phyloP scores from a whole-genome alignment of 148 eudicot genomes.

The Rhododendron simsii region DNA sequence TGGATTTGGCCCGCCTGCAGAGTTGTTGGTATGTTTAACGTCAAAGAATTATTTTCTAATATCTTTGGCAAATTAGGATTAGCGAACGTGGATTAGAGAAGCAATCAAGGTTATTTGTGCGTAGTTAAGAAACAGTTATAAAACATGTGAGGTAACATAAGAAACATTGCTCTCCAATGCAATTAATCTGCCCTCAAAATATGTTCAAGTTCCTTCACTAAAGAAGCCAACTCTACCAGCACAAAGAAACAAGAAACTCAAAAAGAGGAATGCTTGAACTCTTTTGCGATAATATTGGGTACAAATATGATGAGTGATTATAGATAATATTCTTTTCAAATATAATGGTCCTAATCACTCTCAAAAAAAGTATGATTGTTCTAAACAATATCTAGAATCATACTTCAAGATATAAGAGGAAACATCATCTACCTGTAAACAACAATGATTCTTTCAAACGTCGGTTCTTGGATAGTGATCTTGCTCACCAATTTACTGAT shows the following conservation, averaged over 20 bases:
- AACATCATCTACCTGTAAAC: constrained; percentile 64
- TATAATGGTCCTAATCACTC: neutral
- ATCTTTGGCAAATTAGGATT: neutral
- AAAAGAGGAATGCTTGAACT: neutral
- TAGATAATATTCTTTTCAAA: neutral
- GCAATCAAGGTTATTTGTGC: neutral
- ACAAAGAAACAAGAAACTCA: neutral
- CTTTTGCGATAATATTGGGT: neutral
- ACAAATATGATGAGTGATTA: too few relatives aligned
- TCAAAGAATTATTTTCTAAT: neutral
- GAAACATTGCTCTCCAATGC: neutral
- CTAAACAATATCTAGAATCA: neutral
- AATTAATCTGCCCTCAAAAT: neutral
- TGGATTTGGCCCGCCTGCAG: constrained; percentile 61
- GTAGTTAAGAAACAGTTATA: neutral
- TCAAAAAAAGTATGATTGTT: neutral
- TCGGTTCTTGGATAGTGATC: constrained; percentile 91
- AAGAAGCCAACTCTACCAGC: neutral
- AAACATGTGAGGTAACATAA: neutral
- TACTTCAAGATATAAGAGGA: neutral
- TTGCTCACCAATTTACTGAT: constrained; percentile 60
- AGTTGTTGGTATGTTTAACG: neutral
- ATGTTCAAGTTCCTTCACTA: neutral
- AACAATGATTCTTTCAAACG: constrained; percentile 96
- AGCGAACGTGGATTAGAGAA: neutral